These are phyloP conservation scores for Paralagenidium karlingii DNA, from an alignment of 352 stramenopile genomes.

Conservation along the genomic window DNA sequence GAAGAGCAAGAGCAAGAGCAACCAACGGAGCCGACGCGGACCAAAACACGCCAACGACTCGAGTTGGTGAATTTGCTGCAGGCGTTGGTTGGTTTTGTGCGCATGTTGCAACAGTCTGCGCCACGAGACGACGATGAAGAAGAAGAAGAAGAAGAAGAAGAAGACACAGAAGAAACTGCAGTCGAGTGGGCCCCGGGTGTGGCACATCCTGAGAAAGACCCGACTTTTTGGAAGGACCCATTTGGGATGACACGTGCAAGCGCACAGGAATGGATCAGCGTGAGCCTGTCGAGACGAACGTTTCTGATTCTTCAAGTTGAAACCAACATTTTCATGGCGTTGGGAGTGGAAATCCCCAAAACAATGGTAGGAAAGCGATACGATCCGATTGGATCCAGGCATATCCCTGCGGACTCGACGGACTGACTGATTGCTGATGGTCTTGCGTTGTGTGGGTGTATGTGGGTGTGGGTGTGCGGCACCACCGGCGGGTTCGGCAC, in stretches of 20 bases:
- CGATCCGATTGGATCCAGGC: constrained; percentile 4
- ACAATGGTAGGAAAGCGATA: constrained; percentile 9
- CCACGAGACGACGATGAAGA: no score
- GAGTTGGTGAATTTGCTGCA: constrained; percentile 34
- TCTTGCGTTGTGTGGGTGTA: background rate
- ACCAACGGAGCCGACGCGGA: no score
- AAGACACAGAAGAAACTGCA: no score
- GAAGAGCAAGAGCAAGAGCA: no score
- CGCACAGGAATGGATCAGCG: constrained; percentile 23
- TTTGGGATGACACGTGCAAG: no score
- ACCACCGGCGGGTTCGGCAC: no score
- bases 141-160: background rate
- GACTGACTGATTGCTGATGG: background rate
- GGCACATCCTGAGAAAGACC: no score
- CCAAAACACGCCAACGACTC: no score
- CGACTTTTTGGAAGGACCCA: no score
- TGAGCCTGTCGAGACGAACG: constrained; percentile 18
- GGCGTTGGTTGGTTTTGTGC: constrained; percentile 35
- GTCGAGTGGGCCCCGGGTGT: no score
- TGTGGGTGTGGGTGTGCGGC: constrained; percentile 8
- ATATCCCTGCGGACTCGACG: background rate
- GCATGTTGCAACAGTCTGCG: constrained; percentile 18
- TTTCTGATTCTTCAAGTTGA: constrained; percentile 45
- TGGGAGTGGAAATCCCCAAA: no score
- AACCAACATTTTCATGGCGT: constrained; percentile 38